Evolutionary conservation across 495 filamentous ascomycete species (phyloP), one percentile per base, ranked within the genome.

Genomic region (Penicillium coffeae): DNA sequence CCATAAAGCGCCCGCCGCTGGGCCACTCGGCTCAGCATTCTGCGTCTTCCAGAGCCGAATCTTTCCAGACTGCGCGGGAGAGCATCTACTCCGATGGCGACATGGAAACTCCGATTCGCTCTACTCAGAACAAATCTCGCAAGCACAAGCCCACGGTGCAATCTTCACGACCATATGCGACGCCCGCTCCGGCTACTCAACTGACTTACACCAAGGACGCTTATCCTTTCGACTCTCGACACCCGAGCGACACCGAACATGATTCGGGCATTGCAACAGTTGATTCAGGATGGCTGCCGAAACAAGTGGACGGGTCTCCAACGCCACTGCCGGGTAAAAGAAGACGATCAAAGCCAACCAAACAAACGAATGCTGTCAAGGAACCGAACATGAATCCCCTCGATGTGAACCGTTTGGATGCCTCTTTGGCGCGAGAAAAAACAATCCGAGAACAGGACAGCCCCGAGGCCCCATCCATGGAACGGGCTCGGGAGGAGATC

Each of bases 31-130:
- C 61, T 9, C 59, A 68, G 35, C 51, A 62, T 5, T 69, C 72
- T 4, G 65, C 59, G 12, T 75, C 74, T 3, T 74, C 84, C 36
- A 79, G 82, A 14, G 73, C 82, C 16, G 83, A 89, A 21, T 90
- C 87, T 3, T 91, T 89, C 55, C 81, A 72, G 48, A 91, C 87
- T 0, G 87, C 87, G 10, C 74, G 68, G 18, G 87, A 91, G 60
- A 78, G 71, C 8, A 71, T 76, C 18, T 80, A 77, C 2, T 82
- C 83, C 0, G 84, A 87, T 45, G 81, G 77, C 27, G 84, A 86
- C 21, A 79, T 77, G 3, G 68, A 79, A 27, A 73, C 73, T 1
- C 71, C 77, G 3, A 58, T 59, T 45, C 79, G 39, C 25, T 76
- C 78, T 25, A 53, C 62, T 16, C 62, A 52, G 33, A 56, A 56